Conservation (phyloP, 495 filamentous ascomycete species). For the Aspergillus hancockii region DNA sequence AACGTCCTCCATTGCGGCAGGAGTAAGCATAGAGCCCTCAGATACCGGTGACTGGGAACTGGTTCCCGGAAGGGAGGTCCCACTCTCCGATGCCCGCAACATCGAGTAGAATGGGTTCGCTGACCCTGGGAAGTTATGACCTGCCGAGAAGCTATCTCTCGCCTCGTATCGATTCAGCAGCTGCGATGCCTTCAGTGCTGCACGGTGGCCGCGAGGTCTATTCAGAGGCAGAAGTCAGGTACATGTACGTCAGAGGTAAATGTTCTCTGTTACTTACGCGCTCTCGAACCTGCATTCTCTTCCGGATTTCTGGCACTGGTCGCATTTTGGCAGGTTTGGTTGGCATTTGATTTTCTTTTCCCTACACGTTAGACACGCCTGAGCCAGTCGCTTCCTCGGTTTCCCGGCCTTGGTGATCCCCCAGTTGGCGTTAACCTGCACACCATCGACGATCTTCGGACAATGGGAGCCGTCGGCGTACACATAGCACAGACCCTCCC, state of each 20-base stretch:
- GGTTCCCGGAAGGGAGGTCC: constrained; percentile 37
- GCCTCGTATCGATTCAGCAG: constrained; percentile 25
- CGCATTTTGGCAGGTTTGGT: constrained; percentile 79
- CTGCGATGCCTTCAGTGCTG: constrained; percentile 29
- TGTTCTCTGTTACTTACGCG: constrained; percentile 61
- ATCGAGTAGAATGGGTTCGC: constrained; percentile 37
- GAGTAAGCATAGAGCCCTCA: constrained; percentile 32
- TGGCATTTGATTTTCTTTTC: constrained; percentile 98
- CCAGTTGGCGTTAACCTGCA: constrained; percentile 88
- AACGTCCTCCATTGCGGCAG: constrained; percentile 29
- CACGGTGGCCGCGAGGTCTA: constrained; percentile 44
- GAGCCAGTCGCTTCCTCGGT: constrained; percentile 82
- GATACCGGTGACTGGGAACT: constrained; percentile 40
- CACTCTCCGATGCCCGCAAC: constrained; percentile 35
- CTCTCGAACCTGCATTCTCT: constrained; percentile 82
- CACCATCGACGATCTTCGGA: constrained; percentile 80
- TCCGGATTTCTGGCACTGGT: constrained; percentile 88
- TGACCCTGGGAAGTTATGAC: constrained; percentile 30
- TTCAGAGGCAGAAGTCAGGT: constrained; percentile 13
- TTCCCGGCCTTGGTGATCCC: constrained; percentile 91
- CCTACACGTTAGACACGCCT: constrained; percentile 85
- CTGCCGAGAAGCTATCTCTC: constrained; percentile 23
- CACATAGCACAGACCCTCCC: constrained; percentile 81
- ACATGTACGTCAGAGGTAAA: background rate
- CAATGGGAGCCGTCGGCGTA: constrained; percentile 86